phyloP scores from a whole-genome alignment of 192 early-diverging fungal species.

The Lunasporangiospora selenospora region DNA sequence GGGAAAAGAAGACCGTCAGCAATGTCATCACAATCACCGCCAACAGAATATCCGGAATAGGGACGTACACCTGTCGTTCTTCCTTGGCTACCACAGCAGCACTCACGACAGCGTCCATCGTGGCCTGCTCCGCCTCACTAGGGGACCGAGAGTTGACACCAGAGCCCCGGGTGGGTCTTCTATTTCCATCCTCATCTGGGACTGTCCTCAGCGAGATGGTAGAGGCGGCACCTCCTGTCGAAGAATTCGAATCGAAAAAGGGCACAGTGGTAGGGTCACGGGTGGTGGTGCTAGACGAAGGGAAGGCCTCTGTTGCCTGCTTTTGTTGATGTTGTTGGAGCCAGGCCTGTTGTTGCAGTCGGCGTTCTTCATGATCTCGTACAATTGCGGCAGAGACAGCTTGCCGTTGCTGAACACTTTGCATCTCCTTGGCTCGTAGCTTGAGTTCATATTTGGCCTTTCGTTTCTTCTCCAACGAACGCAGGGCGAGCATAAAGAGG shows the following conservation, averaged over 20 bases:
- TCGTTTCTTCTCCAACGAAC: slow-evolving; percentile 21
- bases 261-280: too few relatives aligned
- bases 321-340: slow-evolving; percentile 21
- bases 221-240: slow-evolving; percentile 4
- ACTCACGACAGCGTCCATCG: not conserved
- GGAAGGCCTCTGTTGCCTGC: too few relatives aligned
- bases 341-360: slow-evolving; percentile 12
- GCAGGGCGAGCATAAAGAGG: slow-evolving; percentile 32
- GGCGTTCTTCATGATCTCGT: slow-evolving; percentile 12
- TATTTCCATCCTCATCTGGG: not conserved
- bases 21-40: slow-evolving; percentile 41
- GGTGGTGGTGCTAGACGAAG: too few relatives aligned
- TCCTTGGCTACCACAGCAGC: too few relatives aligned
- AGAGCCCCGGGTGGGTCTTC: not conserved
- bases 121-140: slow-evolving; percentile 10
- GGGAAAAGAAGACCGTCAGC: slow-evolving; percentile 25
- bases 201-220: slow-evolving; percentile 27
- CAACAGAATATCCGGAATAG: slow-evolving; percentile 43
- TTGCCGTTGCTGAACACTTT: slow-evolving; percentile 29
- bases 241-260: not conserved
- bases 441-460: slow-evolving; percentile 28
- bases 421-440: slow-evolving; percentile 26
- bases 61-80: slow-evolving; percentile 31
- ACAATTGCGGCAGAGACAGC: slow-evolving; percentile 25
- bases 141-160: slow-evolving; percentile 4